phyloP scores from a whole-genome alignment of 225 moss, liverwort and hornwort genomes.

The Sphagnum contortum region DNA sequence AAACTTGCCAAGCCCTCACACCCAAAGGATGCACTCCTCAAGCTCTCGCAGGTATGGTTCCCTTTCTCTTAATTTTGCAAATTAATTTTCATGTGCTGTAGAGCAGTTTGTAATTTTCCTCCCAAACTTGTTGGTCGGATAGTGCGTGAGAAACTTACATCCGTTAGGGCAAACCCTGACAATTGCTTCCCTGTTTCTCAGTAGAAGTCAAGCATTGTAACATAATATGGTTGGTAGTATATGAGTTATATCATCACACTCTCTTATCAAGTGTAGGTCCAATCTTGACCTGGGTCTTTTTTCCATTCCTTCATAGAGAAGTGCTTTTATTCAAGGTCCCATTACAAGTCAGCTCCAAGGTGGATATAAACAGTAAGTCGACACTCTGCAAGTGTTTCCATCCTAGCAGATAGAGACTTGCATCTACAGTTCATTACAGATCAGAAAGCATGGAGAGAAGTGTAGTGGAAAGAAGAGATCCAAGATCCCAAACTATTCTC shows the following conservation, averaged over 20 bases:
- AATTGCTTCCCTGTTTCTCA: no score
- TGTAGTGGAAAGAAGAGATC: no score
- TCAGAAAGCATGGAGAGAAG: no score
- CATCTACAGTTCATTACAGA: no score
- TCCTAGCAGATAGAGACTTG: no score
- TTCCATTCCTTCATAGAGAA: conserved; percentile 22
- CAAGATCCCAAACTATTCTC: not conserved
- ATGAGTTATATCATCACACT: not conserved
- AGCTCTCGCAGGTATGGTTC: conserved; percentile 58
- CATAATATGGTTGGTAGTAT: no score
- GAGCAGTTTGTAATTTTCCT: not conserved
- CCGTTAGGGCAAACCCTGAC: no score
- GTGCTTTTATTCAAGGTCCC: conserved; percentile 60
- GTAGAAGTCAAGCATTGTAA: no score
- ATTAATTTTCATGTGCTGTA: not conserved
- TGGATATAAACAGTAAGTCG: no score
- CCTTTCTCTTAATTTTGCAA: not conserved
- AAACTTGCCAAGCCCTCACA: conserved; percentile 50
- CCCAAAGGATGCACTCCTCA: conserved; percentile 68
- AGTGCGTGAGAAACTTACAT: not conserved
- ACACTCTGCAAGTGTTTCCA: no score
- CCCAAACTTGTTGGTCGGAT: not conserved
- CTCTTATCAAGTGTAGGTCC: no score
- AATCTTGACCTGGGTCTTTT: no score
- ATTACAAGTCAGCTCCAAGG: conserved; percentile 71